phyloP scores from a whole-genome alignment of 1,284 basidiomycete genomes.

The Earliella scabrosa region DNA sequence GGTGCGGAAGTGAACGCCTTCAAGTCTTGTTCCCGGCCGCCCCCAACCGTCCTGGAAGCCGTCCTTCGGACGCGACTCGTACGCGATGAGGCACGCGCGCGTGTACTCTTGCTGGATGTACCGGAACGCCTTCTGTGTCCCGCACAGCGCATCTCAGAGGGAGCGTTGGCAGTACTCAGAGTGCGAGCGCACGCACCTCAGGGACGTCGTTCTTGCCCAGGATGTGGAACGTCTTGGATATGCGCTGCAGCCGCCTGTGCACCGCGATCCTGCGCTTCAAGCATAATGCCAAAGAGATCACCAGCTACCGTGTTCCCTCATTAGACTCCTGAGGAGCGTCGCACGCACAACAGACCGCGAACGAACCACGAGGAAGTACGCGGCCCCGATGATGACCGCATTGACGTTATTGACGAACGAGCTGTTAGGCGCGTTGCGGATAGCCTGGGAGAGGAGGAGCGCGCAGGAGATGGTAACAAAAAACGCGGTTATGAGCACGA shows the following conservation, averaged over 20 bases:
- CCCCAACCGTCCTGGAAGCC: slow-evolving; percentile 84
- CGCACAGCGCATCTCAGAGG: neutral
- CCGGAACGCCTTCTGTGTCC: slow-evolving; percentile 63
- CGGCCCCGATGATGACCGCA: slow-evolving; percentile 63
- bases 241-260: slow-evolving; percentile 61
- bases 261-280: slow-evolving; percentile 70
- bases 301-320: slow-evolving; percentile 50
- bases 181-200: slow-evolving; percentile 51
- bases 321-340: too few species aligned
- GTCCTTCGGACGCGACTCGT: slow-evolving; percentile 77
- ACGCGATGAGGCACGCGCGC: slow-evolving; percentile 75
- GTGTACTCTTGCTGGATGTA: slow-evolving; percentile 82
- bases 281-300: slow-evolving; percentile 62
- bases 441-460: slow-evolving; percentile 69
- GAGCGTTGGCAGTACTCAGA: too few species aligned
- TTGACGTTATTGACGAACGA: slow-evolving; percentile 67
- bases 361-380: slow-evolving; percentile 69
- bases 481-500: slow-evolving; percentile 58
- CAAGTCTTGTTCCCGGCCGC: slow-evolving; percentile 64
- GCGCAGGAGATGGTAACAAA: slow-evolving; percentile 64
- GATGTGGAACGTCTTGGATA: slow-evolving; percentile 73
- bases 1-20: slow-evolving; percentile 64
- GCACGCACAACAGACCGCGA: too few species aligned
- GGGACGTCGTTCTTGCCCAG: slow-evolving; percentile 71
- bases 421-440: slow-evolving; percentile 57